A percentile compares a stretch with the other conserved stretches of the same genome.
Conservation (phyloP, 164 flowering plant species). For the Aristolochia fimbriata region DNA sequence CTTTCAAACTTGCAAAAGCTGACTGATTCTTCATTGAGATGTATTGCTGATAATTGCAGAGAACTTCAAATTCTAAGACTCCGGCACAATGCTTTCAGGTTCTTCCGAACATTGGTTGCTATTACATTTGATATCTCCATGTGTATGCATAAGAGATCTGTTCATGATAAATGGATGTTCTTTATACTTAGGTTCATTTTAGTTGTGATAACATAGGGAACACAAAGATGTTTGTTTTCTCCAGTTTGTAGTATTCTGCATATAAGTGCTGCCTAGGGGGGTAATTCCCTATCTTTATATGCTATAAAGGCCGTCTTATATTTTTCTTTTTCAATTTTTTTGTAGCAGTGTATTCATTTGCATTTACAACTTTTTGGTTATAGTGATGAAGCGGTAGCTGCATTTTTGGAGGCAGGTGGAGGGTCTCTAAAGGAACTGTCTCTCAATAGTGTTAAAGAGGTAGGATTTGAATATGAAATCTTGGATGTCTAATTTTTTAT, state of each 20-base stretch:
- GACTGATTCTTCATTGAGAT: slow-evolving; percentile 56
- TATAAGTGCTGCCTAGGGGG: too few relatives aligned
- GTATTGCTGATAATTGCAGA: slow-evolving; percentile 70
- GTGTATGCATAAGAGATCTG: not conserved
- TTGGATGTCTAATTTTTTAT: not conserved
- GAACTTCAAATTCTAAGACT: slow-evolving; percentile 41
- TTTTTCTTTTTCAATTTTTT: not conserved
- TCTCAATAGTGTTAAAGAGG: slow-evolving; percentile 58
- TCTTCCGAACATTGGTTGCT: not conserved
- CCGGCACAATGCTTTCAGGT: slow-evolving; percentile 72
- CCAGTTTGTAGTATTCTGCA: not conserved
- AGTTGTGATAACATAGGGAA: not conserved
- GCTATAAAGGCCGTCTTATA: not conserved
- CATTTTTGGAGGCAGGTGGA: slow-evolving; percentile 68
- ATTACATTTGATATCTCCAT: not conserved
- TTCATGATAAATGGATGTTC: too few relatives aligned
- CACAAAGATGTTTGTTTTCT: not conserved
- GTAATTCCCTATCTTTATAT: not conserved
- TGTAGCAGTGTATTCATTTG: not conserved
- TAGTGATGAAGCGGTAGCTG: slow-evolving; percentile 92
- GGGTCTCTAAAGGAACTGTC: slow-evolving; percentile 51
- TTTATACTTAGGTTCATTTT: not conserved
- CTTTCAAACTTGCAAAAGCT: slow-evolving; percentile 46
- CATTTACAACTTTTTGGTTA: slow-evolving; percentile 1
- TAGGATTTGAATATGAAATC: slow-evolving; percentile 10